phyloP scores from a whole-genome alignment of 2,329 filamentous ascomycete species.

The Venturiaceae sp. region DNA sequence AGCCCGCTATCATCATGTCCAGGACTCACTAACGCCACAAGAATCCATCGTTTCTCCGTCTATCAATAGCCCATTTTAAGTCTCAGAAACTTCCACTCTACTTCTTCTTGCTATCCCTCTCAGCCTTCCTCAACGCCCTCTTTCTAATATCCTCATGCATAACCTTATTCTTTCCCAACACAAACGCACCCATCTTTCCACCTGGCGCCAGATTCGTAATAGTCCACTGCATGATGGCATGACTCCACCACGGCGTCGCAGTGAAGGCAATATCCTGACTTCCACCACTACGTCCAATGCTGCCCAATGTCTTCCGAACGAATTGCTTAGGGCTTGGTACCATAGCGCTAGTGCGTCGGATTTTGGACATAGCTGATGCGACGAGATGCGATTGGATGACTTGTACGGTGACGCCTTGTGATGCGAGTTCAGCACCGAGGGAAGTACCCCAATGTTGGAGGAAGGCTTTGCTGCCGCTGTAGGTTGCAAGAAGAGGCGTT shows the following conservation, averaged over 20 bases:
- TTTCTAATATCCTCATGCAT: slow-evolving; percentile 80
- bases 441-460: slow-evolving; percentile 91
- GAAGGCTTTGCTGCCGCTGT: slow-evolving; percentile 97
- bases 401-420: slow-evolving; percentile 78
- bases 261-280: slow-evolving; percentile 66
- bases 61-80: not conserved
- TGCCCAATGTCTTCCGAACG: slow-evolving; percentile 66
- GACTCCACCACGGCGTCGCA: slow-evolving; percentile 88
- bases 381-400: slow-evolving; percentile 88
- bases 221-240: slow-evolving; percentile 80
- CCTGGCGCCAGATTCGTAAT: slow-evolving; percentile 50
- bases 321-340: slow-evolving; percentile 78
- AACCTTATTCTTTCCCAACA: slow-evolving; percentile 50
- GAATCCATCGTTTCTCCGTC: not conserved
- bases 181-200: slow-evolving; percentile 40
- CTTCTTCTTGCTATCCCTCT: slow-evolving; percentile 66
- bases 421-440: slow-evolving; percentile 71
- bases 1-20: too few species aligned
- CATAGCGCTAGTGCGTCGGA: slow-evolving; percentile 65
- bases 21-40: too few species aligned
- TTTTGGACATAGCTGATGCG: slow-evolving; percentile 94
- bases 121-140: slow-evolving; percentile 74
- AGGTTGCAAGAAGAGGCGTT: slow-evolving; percentile 86
- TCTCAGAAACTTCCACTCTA: not conserved
- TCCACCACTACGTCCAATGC: slow-evolving; percentile 68